phyloP scores from a whole-genome alignment of 805 yeast genomes.

The Helenozyma baotianmanensis region DNA sequence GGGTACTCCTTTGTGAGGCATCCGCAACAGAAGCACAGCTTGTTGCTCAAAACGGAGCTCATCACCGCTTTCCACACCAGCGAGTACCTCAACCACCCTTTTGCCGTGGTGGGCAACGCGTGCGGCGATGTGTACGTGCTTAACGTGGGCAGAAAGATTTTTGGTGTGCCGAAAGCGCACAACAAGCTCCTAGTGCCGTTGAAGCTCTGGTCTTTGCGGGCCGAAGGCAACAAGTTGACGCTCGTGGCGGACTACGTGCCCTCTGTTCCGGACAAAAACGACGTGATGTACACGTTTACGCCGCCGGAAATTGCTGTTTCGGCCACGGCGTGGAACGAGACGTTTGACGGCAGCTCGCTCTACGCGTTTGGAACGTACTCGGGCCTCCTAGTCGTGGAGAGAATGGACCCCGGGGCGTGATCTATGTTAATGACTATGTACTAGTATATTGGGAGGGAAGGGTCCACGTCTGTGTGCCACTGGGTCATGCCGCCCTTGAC shows the following conservation, averaged over 20 bases:
- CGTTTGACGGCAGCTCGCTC: constrained; percentile 35
- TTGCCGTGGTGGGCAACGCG: constrained; percentile 29
- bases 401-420: constrained; percentile 23
- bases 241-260: constrained; percentile 26
- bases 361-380: constrained; percentile 50
- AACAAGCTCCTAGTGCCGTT: constrained; percentile 39
- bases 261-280: constrained; percentile 25
- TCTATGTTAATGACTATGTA: not conserved
- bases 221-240: constrained; percentile 9
- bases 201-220: constrained; percentile 28
- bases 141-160: constrained; percentile 35
- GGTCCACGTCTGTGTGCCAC: constrained; percentile 64
- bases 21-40: constrained; percentile 31
- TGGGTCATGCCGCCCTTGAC: constrained; percentile 71
- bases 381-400: constrained; percentile 48
- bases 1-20: constrained; percentile 26
- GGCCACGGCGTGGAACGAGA: constrained; percentile 56
- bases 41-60: constrained; percentile 27
- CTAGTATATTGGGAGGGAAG: constrained; percentile 15
- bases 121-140: constrained; percentile 34
- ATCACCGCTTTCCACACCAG: constrained; percentile 26
- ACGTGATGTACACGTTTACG: constrained; percentile 28
- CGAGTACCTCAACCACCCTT: constrained; percentile 34
- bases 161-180: constrained; percentile 31
- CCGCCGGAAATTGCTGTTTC: constrained; percentile 51